Conservation (phyloP, 2,329 filamentous ascomycete species). For the Pseudogymnoascus sp. region DNA sequence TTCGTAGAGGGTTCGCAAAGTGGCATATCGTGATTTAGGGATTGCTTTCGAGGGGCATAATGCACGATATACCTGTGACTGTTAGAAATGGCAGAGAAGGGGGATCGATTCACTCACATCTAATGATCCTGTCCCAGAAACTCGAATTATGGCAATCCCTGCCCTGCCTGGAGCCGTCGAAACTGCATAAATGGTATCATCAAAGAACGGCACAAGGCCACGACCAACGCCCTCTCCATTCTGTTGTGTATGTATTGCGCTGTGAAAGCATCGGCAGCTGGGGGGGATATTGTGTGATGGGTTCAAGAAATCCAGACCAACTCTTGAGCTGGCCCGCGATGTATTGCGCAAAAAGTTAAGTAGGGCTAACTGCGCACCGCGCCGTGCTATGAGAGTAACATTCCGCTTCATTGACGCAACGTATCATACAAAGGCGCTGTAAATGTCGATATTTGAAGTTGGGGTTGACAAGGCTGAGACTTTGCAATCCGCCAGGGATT, state of each 20-base stretch:
- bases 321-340: neutral
- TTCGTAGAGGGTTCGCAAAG: slow-evolving; percentile 66
- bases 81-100: neutral
- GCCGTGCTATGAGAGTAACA: neutral
- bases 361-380: neutral
- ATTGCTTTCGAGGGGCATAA: slow-evolving; percentile 48
- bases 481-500: neutral
- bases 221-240: neutral
- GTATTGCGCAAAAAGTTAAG: neutral
- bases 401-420: slow-evolving; percentile 6
- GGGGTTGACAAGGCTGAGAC: neutral
- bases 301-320: neutral
- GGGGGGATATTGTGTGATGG: neutral
- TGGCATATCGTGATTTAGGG: slow-evolving; percentile 56
- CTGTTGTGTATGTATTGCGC: neutral
- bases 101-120: slow-evolving; percentile 39
- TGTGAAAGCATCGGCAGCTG: neutral
- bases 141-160: slow-evolving; percentile 81
- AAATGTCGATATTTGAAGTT: neutral
- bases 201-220: neutral
- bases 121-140: slow-evolving; percentile 71
- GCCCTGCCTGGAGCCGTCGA: slow-evolving; percentile 80
- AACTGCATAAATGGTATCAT: slow-evolving; percentile 78
- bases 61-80: slow-evolving; percentile 50
- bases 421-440: neutral